phyloP scores from a whole-genome alignment of 1,284 basidiomycete species.

The Papiliotrema laurentii region DNA sequence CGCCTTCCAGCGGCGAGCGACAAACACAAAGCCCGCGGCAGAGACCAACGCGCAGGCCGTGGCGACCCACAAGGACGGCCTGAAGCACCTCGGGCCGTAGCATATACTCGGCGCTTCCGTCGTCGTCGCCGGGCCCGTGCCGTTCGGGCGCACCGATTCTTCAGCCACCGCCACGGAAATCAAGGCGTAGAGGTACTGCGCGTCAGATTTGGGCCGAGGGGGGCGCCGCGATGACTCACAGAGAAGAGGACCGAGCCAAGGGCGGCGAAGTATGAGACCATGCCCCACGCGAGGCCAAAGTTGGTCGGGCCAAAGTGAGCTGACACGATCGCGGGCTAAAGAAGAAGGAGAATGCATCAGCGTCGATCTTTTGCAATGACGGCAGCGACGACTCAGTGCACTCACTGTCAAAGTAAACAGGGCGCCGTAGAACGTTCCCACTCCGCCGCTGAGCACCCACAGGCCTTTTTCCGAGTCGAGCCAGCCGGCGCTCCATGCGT shows the following conservation, averaged over 20 bases:
- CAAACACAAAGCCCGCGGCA: slow-evolving; percentile 28
- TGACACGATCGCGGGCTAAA: slow-evolving; percentile 38
- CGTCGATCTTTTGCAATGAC: not conserved
- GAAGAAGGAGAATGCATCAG: not conserved
- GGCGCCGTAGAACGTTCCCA: slow-evolving; percentile 44
- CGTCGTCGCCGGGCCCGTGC: slow-evolving; percentile 1
- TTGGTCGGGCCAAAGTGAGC: slow-evolving; percentile 47
- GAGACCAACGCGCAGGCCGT: slow-evolving; percentile 34
- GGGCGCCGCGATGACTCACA: slow-evolving; percentile 23
- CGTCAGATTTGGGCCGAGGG: not conserved
- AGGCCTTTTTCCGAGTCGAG: slow-evolving; percentile 34
- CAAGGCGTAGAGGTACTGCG: slow-evolving; percentile 37
- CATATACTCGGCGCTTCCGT: slow-evolving; percentile 22
- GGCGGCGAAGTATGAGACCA: slow-evolving; percentile 47
- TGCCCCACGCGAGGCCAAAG: slow-evolving; percentile 49
- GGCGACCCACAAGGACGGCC: slow-evolving; percentile 34
- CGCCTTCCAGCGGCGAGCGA: slow-evolving; percentile 43
- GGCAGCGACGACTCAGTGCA: slow-evolving; percentile 5
- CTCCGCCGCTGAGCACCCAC: slow-evolving; percentile 42
- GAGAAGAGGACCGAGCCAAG: slow-evolving; percentile 45
- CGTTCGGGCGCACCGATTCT: not conserved
- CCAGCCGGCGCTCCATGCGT: slow-evolving; percentile 32
- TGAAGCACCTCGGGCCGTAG: slow-evolving; percentile 43
- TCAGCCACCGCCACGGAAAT: slow-evolving; percentile 22
- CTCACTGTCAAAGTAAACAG: slow-evolving; percentile 46